phyloP scores from a whole-genome alignment of 2,329 filamentous ascomycete species.

The Lithohypha guttulata region DNA sequence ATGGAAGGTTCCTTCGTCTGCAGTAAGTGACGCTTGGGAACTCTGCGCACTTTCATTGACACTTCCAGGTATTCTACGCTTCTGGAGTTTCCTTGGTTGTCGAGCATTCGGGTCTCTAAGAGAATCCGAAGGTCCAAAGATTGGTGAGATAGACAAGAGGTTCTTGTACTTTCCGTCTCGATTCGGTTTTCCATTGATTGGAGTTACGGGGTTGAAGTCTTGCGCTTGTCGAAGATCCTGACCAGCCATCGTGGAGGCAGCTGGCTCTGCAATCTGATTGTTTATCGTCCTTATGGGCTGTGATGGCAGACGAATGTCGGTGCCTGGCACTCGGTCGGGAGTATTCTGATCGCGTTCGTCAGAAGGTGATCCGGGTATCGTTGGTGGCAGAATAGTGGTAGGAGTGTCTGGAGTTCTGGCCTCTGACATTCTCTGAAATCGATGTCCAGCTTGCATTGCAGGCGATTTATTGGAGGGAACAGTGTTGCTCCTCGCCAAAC shows the following conservation, averaged over 20 bases:
- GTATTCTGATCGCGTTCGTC: not conserved
- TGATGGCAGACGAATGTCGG: not conserved
- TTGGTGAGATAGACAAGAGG: constrained; percentile 58
- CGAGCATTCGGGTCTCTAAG: constrained; percentile 47
- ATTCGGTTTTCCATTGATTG: constrained; percentile 1
- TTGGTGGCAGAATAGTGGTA: constrained; percentile 4
- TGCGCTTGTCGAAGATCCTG: not conserved
- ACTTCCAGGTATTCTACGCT: constrained; percentile 68
- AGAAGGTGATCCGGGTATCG: constrained; percentile 5
- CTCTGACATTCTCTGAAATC: constrained; percentile 45
- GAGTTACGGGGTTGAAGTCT: not conserved
- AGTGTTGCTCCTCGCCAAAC: constrained; percentile 76
- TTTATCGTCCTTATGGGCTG: not conserved
- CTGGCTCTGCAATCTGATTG: not conserved
- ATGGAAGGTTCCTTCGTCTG: constrained; percentile 25
- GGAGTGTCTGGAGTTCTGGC: constrained; percentile 11
- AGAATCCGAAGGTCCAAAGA: constrained; percentile 33
- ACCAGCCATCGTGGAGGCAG: not conserved
- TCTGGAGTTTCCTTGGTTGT: constrained; percentile 81
- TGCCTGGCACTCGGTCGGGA: not conserved
- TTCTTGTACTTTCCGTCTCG: constrained; percentile 58
- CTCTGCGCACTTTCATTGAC: constrained; percentile 81
- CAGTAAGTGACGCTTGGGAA: constrained; percentile 65
- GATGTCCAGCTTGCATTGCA: constrained; percentile 48
- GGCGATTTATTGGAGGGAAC: constrained; percentile 84